Percentiles rank a stretch among this genome's conserved stretches.
Evolutionary conservation across 2,329 filamentous ascomycete species (phyloP).

Genomic region (Hypoxylon sp.): DNA sequence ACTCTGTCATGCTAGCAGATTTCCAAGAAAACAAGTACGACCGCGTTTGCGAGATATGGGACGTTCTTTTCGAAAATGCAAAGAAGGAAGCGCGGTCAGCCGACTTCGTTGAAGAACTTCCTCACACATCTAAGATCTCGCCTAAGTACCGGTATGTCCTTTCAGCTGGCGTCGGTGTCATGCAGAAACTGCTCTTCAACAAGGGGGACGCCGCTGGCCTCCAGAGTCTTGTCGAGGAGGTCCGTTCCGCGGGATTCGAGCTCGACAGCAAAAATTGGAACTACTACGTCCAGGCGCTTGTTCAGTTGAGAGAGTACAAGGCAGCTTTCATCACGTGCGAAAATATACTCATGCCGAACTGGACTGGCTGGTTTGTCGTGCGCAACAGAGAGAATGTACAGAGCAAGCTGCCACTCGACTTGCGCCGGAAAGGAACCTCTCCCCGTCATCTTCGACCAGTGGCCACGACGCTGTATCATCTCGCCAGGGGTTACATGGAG

Average conservation of each 20-base stretch:
- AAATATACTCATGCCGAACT: conserved; percentile 80
- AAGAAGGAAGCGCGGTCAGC: conserved; percentile 58
- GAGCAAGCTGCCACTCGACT: conserved; percentile 54
- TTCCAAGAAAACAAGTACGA: conserved; percentile 68
- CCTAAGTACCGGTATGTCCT: conserved; percentile 67
- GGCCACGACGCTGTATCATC: conserved; percentile 61
- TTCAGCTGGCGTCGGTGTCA: conserved; percentile 62
- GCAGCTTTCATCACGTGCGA: conserved; percentile 83
- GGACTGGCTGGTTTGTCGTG: conserved; percentile 76
- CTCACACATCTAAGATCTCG: conserved; percentile 59
- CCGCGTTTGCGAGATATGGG: conserved; percentile 76
- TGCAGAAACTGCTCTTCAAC: conserved; percentile 61
- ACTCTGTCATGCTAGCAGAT: conserved; percentile 77
- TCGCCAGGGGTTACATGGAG: conserved; percentile 65
- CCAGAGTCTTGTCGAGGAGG: conserved; percentile 63
- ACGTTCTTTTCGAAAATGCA: conserved; percentile 68
- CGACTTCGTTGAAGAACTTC: conserved; percentile 40
- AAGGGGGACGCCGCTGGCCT: conserved; percentile 62
- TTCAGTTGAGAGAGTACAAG: conserved; percentile 68
- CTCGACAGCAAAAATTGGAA: conserved; percentile 87
- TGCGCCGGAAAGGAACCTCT: conserved; percentile 56
- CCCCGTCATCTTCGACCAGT: conserved; percentile 57
- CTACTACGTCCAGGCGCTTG: conserved; percentile 76
- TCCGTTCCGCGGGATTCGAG: conserved; percentile 76
- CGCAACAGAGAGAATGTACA: conserved; percentile 48